Evolutionary conservation across 1,284 basidiomycete species (phyloP), one percentile per base, ranked within the genome.

Genomic region (Ceratobasidium sp.): DNA sequence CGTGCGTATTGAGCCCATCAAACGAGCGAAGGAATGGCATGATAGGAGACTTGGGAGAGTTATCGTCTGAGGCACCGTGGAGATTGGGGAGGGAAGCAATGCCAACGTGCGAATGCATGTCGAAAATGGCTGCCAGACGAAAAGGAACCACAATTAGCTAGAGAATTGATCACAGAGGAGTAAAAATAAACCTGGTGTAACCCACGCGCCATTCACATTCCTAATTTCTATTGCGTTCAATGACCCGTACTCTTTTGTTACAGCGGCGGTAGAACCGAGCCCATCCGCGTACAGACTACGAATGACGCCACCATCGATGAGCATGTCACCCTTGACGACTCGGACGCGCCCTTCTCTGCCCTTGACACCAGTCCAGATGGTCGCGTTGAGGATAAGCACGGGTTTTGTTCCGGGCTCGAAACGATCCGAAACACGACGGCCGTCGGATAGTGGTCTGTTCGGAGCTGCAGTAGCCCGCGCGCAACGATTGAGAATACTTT

Each of bases 331-430:
- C 2, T 20, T 16, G 10, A 71, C 14, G 1, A 60, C 41, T 18
- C 35, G 20, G 10, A 54, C 67, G 48, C 48, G 46, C 35, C 91
- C 92, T 71, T 91, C 89, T 48, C 90, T 84, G 60, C 88, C 88
- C 44, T 50, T 50, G 41, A 23, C 41, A n/a, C 94, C 94, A 0
- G 93, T 95, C 88, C 95, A 94, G 20, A 97, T 88, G 0, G 90
- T 91, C 1, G 90, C 94, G 83, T 97, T 95, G 82, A 88, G 88
- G 80, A 97, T 91, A 81, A 92, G 86, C 7, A 91, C 90, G 2
- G 91, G 85, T 52, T 87, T 88, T 0, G 92, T 93, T 2, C 91
- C 92, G 5, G 84, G 83, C 74, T 92, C 93, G 81, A 89, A 94
- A 52, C 95, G 87, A 82, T 96, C 94, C 6, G 91, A 94, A 52